Evolutionary conservation across 495 filamentous ascomycete species (phyloP), one percentile per base, ranked within the genome.

Genomic region (Clavariopsis aquatica): DNA sequence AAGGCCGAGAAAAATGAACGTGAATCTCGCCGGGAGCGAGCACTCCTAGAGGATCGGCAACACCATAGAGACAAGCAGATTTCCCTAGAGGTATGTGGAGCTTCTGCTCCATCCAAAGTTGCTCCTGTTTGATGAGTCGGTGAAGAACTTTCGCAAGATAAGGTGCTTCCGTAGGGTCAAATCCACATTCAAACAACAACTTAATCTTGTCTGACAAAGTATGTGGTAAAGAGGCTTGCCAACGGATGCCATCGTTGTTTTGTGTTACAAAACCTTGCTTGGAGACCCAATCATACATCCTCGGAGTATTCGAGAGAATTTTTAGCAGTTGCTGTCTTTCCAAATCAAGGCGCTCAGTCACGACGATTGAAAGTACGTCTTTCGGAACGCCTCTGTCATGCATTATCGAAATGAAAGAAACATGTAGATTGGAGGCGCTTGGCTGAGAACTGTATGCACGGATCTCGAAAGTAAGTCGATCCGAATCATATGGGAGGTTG

Each of bases 51-150:
- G 91, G 91, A 75, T 97, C 93, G 0, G 90, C 85, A 22, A 95
- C 84, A 76, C 93, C 95, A 69, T 85, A 91, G 0, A 88, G 80
- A 69, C 88, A 88, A 0, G 91, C 89, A 0, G 92, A 94, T n/a
- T 83, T 78, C 0, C 83, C 85, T 8, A 96, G 80, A 23, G 79
- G 81, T 34, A 97, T 87, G 52, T 89, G 88, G 41, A 93, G 76
- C 31, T 85, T 83, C 1, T 85, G 78, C 65, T 80, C 83, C 55
- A 84, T 79, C 51, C 72, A 77, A 43, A 79, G 79, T 65, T 80
- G 90, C 66, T 85, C 77, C 8, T 81, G 74, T 24, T 75, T 75
- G 17, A 89, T 80, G 10, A 85, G 76, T 0, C 78, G 76, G 24
- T 77, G 78, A 2, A 91, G 78, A 1, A 81, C 76, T 0, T 84